Percentiles rank a stretch among this genome's conserved stretches.
These are phyloP conservation scores for Dactylonectria estremocensis DNA, from an alignment of 2,329 filamentous ascomycete species.

Conservation along the genomic window DNA sequence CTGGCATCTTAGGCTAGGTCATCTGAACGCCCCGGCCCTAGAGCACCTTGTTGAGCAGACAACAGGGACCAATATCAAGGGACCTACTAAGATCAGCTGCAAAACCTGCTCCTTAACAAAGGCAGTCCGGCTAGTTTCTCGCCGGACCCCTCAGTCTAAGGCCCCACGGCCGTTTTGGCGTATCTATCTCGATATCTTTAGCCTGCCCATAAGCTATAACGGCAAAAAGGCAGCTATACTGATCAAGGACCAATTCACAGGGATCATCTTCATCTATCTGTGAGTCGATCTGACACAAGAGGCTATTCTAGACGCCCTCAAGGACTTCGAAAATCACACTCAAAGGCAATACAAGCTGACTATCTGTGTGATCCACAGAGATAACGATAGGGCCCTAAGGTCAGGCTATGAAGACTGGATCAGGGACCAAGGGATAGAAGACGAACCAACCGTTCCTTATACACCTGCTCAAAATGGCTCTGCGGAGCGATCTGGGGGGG, in stretches of 20 bases:
- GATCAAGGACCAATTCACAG: conserved; percentile 10
- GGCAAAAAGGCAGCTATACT: conserved; percentile 2
- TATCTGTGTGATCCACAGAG: conserved; percentile 14
- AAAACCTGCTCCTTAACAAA: not conserved
- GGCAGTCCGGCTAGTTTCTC: not conserved
- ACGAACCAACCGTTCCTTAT: conserved; percentile 1
- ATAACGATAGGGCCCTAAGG: conserved; percentile 9
- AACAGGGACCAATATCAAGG: not conserved
- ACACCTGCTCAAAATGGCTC: conserved; percentile 17
- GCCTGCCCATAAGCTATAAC: conserved; percentile 14
- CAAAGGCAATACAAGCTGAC: conserved; percentile 3
- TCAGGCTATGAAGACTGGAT: conserved; percentile 1
- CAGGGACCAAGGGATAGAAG: not conserved
- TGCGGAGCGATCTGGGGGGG: conserved; percentile 10
- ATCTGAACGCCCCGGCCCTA: not conserved
- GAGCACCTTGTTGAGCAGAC: not conserved
- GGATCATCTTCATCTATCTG: conserved; percentile 3
- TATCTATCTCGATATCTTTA: not conserved
- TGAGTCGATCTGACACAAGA: not conserved
- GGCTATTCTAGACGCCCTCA: not conserved
- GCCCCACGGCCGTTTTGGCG: not conserved
- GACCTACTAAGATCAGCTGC: conserved; percentile 1
- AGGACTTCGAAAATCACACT: not conserved
- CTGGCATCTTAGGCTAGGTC: not conserved
- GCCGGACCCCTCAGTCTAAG: not conserved